phyloP scores from a whole-genome alignment of 202 grass and related monocot genomes.

The Cymbopogon flexuosus region DNA sequence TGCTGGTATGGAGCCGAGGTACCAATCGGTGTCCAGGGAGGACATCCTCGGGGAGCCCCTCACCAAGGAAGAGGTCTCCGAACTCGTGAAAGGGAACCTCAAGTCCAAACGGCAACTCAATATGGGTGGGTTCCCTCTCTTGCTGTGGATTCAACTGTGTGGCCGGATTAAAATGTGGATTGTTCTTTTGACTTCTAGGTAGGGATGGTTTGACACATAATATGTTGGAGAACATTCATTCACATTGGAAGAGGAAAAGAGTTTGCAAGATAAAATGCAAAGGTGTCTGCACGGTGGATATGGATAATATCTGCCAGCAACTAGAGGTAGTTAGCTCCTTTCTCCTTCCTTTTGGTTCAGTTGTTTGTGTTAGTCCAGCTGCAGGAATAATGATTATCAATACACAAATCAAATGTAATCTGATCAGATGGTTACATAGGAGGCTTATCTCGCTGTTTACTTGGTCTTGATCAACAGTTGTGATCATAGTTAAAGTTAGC shows the following conservation, averaged over 20 bases:
- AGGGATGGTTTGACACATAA: constrained; percentile 92
- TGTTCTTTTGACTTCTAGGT: constrained; percentile 37
- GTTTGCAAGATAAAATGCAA: constrained; percentile 98
- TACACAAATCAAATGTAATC: background rate
- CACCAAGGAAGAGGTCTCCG: constrained; percentile 51
- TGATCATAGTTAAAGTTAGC: background rate
- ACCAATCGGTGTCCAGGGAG: constrained; percentile 54
- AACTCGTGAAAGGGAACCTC: constrained; percentile 57
- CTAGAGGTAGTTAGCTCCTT: constrained; percentile 59
- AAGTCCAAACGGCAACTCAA: constrained; percentile 68
- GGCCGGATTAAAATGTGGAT: background rate
- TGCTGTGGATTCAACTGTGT: background rate
- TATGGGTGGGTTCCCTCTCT: constrained; percentile 47
- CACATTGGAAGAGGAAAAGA: constrained; percentile 89
- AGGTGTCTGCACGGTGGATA: constrained; percentile 90
- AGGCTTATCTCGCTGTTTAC: background rate
- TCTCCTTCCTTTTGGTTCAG: background rate
- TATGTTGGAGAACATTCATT: constrained; percentile 93
- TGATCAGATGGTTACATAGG: background rate
- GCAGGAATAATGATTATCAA: background rate
- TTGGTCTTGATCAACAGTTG: background rate
- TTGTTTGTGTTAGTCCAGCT: background rate
- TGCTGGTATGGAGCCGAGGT: constrained; percentile 61
- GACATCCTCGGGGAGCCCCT: constrained; percentile 80
- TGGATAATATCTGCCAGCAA: constrained; percentile 88